Conservation (phyloP, 2,329 filamentous ascomycete genomes). For the Cladosporium sp. region DNA sequence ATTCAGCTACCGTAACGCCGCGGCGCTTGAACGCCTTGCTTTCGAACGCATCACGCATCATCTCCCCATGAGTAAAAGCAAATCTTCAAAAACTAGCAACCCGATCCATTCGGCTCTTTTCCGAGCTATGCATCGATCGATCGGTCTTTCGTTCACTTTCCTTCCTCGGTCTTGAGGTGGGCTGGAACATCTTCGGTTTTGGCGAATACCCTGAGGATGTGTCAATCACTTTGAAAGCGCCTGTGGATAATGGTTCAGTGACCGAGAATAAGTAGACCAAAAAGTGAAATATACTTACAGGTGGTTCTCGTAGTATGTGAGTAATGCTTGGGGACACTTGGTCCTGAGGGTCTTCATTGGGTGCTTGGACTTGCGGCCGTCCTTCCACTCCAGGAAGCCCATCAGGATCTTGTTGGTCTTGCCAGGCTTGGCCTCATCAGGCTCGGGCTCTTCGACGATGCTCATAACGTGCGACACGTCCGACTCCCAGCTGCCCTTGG, state of each 20-base stretch:
- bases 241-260: slow-evolving; percentile 2
- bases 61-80: neutral
- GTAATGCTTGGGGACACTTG: slow-evolving; percentile 71
- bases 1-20: slow-evolving; percentile 7
- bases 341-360: slow-evolving; percentile 68
- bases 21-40: slow-evolving; percentile 1
- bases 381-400: slow-evolving; percentile 72
- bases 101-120: neutral
- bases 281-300: slow-evolving; percentile 36
- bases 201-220: slow-evolving; percentile 9
- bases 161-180: neutral
- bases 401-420: slow-evolving; percentile 55
- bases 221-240: slow-evolving; percentile 3
- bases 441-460: slow-evolving; percentile 61
- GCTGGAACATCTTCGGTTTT: slow-evolving; percentile 8
- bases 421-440: slow-evolving; percentile 33
- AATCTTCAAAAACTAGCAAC: neutral
- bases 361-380: slow-evolving; percentile 72
- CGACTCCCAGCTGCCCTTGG: slow-evolving; percentile 75
- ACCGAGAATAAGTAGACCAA: neutral
- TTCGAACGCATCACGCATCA: slow-evolving; percentile 4
- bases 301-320: slow-evolving; percentile 43
- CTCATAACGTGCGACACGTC: slow-evolving; percentile 71
- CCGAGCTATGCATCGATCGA: neutral
- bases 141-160: neutral